Conservation (phyloP, 768 basidiomycete species). For the Lentinus tigrinus region DNA sequence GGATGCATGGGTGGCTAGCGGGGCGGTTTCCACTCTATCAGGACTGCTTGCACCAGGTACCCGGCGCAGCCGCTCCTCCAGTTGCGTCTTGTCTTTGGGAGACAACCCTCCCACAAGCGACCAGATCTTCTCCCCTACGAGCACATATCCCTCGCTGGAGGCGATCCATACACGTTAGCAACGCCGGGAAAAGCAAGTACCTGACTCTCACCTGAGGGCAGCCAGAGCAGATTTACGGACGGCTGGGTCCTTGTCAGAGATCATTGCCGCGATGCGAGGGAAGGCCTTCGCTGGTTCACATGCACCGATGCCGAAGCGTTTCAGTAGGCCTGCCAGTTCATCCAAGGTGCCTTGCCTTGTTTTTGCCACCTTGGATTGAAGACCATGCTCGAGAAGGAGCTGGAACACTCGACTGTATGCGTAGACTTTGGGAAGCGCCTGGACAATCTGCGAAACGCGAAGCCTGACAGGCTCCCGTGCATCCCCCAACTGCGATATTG, state of each 20-base stretch:
- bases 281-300: conserved; percentile 84
- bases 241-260: conserved; percentile 86
- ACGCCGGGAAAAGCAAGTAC: not conserved
- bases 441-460: conserved; percentile 83
- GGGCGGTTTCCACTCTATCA: conserved; percentile 38
- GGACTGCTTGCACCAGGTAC: conserved; percentile 66
- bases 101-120: conserved; percentile 69
- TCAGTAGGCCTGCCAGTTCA: conserved; percentile 74
- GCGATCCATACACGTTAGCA: conserved; percentile 6
- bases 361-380: conserved; percentile 89
- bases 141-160: conserved; percentile 72
- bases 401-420: conserved; percentile 92
- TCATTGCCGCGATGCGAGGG: conserved; percentile 70
- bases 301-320: conserved; percentile 77
- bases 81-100: conserved; percentile 87
- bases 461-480: conserved; percentile 77
- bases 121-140: conserved; percentile 88
- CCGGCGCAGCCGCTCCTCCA: conserved; percentile 86
- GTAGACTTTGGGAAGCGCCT: conserved; percentile 84
- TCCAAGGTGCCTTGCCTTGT: conserved; percentile 86
- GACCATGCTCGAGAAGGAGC: conserved; percentile 81
- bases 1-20: conserved; percentile 45
- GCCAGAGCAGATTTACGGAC: conserved; percentile 87
- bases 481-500: conserved; percentile 78
- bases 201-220: conserved; percentile 64